A percentile compares a stretch with the other conserved stretches of the same genome.
Evolutionary conservation across 129 eudicot species (phyloP).

Genomic region (Lactuca sativa): DNA sequence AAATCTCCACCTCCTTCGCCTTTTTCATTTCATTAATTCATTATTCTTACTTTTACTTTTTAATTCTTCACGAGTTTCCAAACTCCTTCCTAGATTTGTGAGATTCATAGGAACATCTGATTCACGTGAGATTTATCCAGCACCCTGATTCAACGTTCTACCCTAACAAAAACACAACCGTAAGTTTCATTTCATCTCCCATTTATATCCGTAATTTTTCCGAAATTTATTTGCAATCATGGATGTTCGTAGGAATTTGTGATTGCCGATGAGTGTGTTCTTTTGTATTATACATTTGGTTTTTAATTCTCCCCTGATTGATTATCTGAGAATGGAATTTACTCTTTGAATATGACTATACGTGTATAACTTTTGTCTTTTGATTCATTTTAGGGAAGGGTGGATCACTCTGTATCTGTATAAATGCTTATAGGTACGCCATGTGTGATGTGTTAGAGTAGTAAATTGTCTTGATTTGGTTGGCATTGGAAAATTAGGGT

Average conservation of each 20-base stretch:
- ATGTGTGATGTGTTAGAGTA: neutral
- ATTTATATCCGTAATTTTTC: neutral
- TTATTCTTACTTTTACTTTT: constrained; percentile 3
- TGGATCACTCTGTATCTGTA: neutral
- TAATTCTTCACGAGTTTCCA: constrained; percentile 19
- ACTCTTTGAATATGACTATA: neutral
- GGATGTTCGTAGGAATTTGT: neutral
- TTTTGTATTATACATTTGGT: constrained; percentile 12
- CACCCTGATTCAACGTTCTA: constrained; percentile 21
- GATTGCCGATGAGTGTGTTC: neutral
- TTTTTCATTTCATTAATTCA: neutral
- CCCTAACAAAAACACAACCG: constrained; percentile 32
- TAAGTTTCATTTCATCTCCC: constrained; percentile 23
- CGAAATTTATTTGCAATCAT: neutral
- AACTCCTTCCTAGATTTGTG: constrained; percentile 24
- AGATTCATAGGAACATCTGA: constrained; percentile 21
- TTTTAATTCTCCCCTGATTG: neutral
- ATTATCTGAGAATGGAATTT: neutral
- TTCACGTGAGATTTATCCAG: constrained; percentile 25
- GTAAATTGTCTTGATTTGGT: constrained; percentile 4
- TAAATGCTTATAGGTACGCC: neutral
- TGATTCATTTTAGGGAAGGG: neutral
- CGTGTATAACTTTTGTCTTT: neutral
- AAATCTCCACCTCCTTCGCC: constrained; percentile 35
- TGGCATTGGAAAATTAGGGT: constrained; percentile 25